Conservation (phyloP, 176 grass and related monocot genomes). For the Oryza glumipatula region DNA sequence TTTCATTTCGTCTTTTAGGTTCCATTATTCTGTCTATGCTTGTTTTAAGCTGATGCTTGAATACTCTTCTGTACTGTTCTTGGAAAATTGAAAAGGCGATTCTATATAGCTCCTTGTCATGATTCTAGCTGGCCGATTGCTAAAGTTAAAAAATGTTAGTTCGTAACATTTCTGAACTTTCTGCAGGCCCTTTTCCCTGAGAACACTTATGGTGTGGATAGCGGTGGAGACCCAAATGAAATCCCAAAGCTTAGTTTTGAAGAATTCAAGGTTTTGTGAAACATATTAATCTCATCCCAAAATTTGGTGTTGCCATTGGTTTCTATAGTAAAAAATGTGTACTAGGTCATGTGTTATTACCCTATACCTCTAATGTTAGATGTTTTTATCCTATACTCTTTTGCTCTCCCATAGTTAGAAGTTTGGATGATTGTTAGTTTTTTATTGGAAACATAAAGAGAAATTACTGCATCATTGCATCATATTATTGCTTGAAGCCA, state of each 20-base stretch:
- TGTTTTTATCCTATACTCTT: neutral
- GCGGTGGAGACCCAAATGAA: conserved; percentile 93
- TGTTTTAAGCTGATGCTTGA: conserved; percentile 18
- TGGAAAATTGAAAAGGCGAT: neutral
- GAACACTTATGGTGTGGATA: conserved; percentile 97
- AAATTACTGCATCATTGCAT: conserved; percentile 11
- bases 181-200: conserved; percentile 91
- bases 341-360: conserved; percentile 10
- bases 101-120: conserved; percentile 14
- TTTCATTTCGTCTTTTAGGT: neutral
- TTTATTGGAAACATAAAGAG: conserved; percentile 13
- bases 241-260: conserved; percentile 97
- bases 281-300: conserved; percentile 38
- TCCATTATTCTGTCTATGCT: conserved; percentile 15
- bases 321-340: neutral
- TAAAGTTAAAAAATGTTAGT: neutral
- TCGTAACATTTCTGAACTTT: conserved; percentile 28
- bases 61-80: conserved; percentile 4
- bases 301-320: conserved; percentile 29
- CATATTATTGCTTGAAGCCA: neutral
- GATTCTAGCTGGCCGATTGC: conserved; percentile 12
- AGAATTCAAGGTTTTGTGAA: conserved; percentile 86
- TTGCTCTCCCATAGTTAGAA: conserved; percentile 16
- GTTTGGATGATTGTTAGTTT: conserved; percentile 11
- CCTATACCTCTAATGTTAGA: neutral